Conservation (phyloP, 176 grass and related monocot genomes). For the Lolium rigidum region DNA sequence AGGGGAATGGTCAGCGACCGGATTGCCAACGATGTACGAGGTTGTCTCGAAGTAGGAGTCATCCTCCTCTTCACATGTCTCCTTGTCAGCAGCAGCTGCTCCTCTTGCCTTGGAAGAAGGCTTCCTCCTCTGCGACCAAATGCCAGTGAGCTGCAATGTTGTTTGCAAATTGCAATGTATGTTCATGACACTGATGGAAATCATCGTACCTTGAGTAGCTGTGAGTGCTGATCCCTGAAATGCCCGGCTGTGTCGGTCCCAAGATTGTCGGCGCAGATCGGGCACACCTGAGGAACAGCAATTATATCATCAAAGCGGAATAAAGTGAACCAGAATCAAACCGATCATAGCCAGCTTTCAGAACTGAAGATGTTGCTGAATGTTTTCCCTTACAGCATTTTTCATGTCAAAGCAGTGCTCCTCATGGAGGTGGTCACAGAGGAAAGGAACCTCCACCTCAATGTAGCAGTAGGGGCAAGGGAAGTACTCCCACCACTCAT, state of each 20-base stretch:
- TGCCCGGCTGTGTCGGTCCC: constrained; percentile 53
- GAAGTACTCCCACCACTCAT: constrained; percentile 71
- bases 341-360: too few relatives aligned
- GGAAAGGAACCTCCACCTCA: constrained; percentile 59
- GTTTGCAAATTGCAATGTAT: neutral
- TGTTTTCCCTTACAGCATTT: constrained; percentile 49
- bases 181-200: neutral
- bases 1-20: constrained; percentile 27
- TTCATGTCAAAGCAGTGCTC: constrained; percentile 74
- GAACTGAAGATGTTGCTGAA: too few relatives aligned
- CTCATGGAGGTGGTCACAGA: constrained; percentile 64
- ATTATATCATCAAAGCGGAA: neutral
- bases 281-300: constrained; percentile 55
- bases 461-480: constrained; percentile 73
- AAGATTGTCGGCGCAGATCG: constrained; percentile 62
- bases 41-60: constrained; percentile 34
- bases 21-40: neutral
- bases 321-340: neutral
- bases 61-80: constrained; percentile 15
- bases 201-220: constrained; percentile 47
- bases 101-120: constrained; percentile 42
- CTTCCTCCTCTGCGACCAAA: constrained; percentile 62
- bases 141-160: constrained; percentile 1
- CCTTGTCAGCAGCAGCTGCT: constrained; percentile 32
- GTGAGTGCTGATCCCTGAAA: constrained; percentile 58